phyloP scores from a whole-genome alignment of 257 asterid genomes.

The Anisodus tanguticus region DNA sequence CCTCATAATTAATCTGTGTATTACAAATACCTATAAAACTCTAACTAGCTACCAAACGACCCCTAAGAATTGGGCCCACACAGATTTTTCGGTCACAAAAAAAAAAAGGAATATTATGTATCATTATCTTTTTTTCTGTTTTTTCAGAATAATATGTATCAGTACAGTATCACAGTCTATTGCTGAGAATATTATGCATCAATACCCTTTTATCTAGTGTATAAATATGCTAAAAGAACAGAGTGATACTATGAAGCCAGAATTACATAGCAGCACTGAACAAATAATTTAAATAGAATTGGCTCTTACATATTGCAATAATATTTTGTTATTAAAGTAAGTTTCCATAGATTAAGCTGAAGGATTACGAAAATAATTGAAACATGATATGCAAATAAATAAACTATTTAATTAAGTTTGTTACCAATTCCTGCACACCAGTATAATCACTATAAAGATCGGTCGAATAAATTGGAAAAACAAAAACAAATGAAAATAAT shows the following conservation, averaged over 20 bases:
- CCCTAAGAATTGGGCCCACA: too few relatives aligned
- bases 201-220: not conserved
- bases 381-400: not conserved
- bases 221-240: not conserved
- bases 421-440: not conserved
- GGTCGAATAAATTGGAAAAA: not conserved
- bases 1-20: too few relatives aligned
- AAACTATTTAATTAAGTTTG: not conserved
- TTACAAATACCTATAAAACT: too few relatives aligned
- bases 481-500: not conserved
- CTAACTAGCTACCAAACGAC: too few relatives aligned
- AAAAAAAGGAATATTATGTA: not conserved
- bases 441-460: not conserved
- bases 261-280: not conserved
- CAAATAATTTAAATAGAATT: not conserved
- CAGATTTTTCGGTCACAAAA: not conserved
- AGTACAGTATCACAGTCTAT: not conserved
- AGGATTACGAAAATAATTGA: not conserved
- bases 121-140: not conserved
- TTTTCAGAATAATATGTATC: not conserved
- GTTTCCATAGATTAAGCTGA: not conserved
- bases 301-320: not conserved
- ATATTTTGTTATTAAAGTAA: not conserved
- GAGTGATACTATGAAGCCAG: not conserved
- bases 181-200: not conserved